Base-by-base conservation (phyloP, 2,329 filamentous ascomycete genomes). In the Tolypocladium ophioglossoides region DNA sequence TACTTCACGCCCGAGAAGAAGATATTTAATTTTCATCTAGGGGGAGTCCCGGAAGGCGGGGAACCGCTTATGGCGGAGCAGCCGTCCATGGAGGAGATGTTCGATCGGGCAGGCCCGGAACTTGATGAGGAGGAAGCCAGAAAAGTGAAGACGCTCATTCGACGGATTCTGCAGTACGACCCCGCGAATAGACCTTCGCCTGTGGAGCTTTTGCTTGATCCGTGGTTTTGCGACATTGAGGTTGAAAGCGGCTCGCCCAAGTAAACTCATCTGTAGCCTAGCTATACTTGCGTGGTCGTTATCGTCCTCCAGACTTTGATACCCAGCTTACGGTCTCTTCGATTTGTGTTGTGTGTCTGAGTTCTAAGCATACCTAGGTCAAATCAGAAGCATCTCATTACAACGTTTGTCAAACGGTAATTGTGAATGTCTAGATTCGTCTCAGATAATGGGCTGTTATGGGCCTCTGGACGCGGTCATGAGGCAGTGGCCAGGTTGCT, bases 111-210 rank as follows among this genome's bases (percentile, higher is more conserved):
- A n/a, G 35, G 24, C 2, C 62, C 60, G 3, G 60, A 64, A 12
- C 3, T 65, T 34, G 56, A 58, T 12, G 52, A 64, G 54, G 61
- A 62, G 22, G 63, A 69, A 46, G 59, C 59, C 1, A 14, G 27
- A 12, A 50, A 57, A 35, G 56, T 63, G 3, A 68, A 68, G 56
- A 35, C 35, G 40, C 60, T 69, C 16, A 57, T 70, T 52, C 58
- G 64, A 38, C 40, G 63, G 50, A 66, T 67, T 53, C 52, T 70
- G 54, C 62, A 65, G 32, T 70, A 69, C 44, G 62, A 68, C 58
- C 62, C 63, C 6, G 55, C 48, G 18, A 61, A 66, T 46, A 53
- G 67, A 51, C 66, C 64, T 22, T 63, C 62, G 38, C 37, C 64
- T 49, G 54, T 56, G 12, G 62, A 68, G n/a, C 50, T 68, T 37